These are phyloP conservation scores for Alisma plantagoaquatica DNA, from an alignment of 106 monocot species.

Conservation along the genomic window DNA sequence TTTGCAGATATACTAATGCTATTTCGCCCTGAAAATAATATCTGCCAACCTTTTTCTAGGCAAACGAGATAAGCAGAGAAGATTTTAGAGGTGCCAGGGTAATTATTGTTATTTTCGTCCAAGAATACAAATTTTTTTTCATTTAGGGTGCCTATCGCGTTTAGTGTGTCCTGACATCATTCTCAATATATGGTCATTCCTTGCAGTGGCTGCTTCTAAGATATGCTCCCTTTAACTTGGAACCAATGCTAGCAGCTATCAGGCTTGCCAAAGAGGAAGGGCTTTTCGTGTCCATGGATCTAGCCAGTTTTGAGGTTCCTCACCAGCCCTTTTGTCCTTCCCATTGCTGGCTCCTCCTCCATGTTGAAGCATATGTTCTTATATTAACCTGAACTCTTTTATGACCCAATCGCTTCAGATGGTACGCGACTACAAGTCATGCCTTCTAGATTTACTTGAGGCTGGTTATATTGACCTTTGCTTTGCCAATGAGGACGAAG, in stretches of 20 bases:
- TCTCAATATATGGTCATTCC: background rate
- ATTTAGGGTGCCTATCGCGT: background rate
- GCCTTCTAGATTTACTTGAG: constrained; percentile 53
- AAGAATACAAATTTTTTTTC: background rate
- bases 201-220: constrained; percentile 84
- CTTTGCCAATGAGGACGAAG: constrained; percentile 95
- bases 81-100: constrained; percentile 80
- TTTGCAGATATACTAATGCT: background rate
- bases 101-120: background rate
- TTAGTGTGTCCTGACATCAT: background rate
- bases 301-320: constrained; percentile 79
- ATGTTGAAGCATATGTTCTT: background rate
- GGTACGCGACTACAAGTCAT: constrained; percentile 52
- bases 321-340: too few species aligned
- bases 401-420: constrained; percentile 30
- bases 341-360: background rate
- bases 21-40: background rate
- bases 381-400: background rate
- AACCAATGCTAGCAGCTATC: constrained; percentile 58
- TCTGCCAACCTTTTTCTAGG: constrained; percentile 25
- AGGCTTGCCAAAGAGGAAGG: constrained; percentile 76
- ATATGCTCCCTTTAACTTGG: constrained; percentile 60
- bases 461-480: constrained; percentile 73
- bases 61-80: constrained; percentile 61
- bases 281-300: constrained; percentile 60